Conservation (phyloP, 306 rosid species). For the Quercus alba region DNA sequence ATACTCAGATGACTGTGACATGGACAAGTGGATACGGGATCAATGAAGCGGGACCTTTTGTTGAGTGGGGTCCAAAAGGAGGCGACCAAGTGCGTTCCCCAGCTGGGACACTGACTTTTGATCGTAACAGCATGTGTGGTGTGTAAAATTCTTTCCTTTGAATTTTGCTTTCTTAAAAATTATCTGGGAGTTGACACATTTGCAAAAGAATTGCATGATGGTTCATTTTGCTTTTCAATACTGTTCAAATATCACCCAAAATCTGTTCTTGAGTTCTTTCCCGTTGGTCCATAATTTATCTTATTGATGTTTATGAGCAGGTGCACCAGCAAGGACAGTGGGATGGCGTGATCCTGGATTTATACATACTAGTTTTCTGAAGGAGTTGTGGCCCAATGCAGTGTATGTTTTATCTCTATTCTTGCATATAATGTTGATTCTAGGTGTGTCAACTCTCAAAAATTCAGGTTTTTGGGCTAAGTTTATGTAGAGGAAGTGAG, state of each 20-base stretch:
- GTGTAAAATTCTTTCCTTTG: conserved; percentile 27
- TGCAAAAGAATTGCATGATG: neutral
- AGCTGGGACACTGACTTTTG: conserved; percentile 83
- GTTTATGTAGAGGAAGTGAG: neutral
- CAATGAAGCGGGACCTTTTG: conserved; percentile 73
- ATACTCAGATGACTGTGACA: conserved; percentile 77
- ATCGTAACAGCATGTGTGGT: conserved; percentile 87
- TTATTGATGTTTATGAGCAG: conserved; percentile 30
- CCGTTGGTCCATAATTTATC: neutral
- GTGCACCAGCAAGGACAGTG: conserved; percentile 92
- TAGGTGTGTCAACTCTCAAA: neutral
- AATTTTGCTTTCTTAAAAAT: neutral
- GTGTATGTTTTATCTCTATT: conserved; percentile 43
- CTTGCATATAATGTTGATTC: conserved; percentile 12
- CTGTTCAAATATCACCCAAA: neutral
- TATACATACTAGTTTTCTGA: conserved; percentile 82
- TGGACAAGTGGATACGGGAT: conserved; percentile 96
- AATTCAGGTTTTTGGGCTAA: neutral
- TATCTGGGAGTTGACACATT: neutral
- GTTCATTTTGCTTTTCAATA: neutral
- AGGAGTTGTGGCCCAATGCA: conserved; percentile 83
- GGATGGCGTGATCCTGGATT: conserved; percentile 99
- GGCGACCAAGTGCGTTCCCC: conserved; percentile 49
- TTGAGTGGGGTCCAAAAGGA: conserved; percentile 79
- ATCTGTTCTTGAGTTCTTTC: neutral